phyloP scores from a whole-genome alignment of 2,329 filamentous ascomycete genomes.

The Arthroderma sp. region DNA sequence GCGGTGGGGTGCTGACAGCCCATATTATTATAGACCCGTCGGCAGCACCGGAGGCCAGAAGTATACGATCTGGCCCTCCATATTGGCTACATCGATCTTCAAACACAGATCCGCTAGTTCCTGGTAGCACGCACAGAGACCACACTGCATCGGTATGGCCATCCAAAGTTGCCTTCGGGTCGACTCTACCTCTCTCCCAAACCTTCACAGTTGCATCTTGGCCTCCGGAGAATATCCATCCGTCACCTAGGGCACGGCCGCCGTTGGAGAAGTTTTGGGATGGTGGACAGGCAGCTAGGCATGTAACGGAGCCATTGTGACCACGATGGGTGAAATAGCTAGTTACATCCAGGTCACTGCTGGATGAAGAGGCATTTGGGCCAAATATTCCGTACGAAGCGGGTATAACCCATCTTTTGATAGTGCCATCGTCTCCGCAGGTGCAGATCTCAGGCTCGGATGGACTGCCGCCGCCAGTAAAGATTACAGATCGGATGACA shows the following conservation, averaged over 20 bases:
- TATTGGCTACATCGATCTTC: conserved; percentile 57
- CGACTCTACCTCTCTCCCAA: conserved; percentile 88
- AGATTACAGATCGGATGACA: conserved; percentile 86
- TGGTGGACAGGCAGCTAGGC: conserved; percentile 72
- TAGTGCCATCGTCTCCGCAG: conserved; percentile 83
- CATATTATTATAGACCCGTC: conserved; percentile 88
- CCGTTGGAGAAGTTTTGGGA: conserved; percentile 81
- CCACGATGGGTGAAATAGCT: conserved; percentile 94
- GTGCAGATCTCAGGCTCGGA: conserved; percentile 96
- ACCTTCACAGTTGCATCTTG: conserved; percentile 87
- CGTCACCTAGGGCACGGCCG: conserved; percentile 75
- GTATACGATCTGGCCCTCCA: conserved; percentile 69
- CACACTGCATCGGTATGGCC: conserved; percentile 94
- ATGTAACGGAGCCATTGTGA: conserved; percentile 80
- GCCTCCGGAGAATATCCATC: conserved; percentile 96
- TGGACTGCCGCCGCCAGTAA: conserved; percentile 89
- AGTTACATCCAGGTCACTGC: conserved; percentile 75
- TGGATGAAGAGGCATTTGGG: conserved; percentile 40
- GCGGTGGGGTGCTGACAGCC: conserved; percentile 84
- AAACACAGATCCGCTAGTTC: conserved; percentile 67
- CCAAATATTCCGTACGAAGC: conserved; percentile 53
- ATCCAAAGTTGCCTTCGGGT: conserved; percentile 87
- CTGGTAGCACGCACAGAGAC: conserved; percentile 83
- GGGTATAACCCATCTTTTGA: conserved; percentile 95
- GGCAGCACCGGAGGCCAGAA: conserved; percentile 82